Conservation (phyloP, 1,284 basidiomycete genomes). For the Leccinum insolens region DNA sequence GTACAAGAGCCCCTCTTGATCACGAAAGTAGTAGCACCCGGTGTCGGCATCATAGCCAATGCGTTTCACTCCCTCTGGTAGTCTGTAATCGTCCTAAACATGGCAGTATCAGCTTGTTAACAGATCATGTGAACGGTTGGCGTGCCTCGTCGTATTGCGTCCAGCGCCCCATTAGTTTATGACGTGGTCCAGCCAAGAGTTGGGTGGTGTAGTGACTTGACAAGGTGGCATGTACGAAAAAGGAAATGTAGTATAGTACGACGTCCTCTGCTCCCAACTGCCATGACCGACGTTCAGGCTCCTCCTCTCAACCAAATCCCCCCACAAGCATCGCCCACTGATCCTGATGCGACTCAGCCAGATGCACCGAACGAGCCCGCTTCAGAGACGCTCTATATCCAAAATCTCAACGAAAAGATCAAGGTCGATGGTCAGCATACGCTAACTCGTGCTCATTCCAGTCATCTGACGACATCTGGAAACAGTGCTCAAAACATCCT, state of each 20-base stretch:
- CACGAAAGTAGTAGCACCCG: conserved; percentile 57
- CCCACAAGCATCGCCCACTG: conserved; percentile 42
- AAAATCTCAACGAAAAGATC: conserved; percentile 98
- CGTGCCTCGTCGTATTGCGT: conserved; percentile 56
- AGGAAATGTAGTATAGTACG: conserved; percentile 20
- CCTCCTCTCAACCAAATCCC: conserved; percentile 33
- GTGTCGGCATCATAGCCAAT: conserved; percentile 66
- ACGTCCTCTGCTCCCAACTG: conserved; percentile 16
- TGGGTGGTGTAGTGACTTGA: background rate
- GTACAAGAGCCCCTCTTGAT: conserved; percentile 50
- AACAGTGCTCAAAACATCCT: conserved; percentile 84
- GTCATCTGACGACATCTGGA: conserved; percentile 15
- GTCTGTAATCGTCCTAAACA: conserved; percentile 56
- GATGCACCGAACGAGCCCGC: conserved; percentile 49
- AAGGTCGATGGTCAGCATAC: conserved; percentile 72
- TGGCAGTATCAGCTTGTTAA: background rate
- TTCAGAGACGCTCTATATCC: conserved; percentile 92
- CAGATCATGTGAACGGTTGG: conserved; percentile 2
- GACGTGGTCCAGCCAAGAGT: conserved; percentile 26
- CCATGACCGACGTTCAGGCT: conserved; percentile 36
- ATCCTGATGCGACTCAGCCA: conserved; percentile 28
- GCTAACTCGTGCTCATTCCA: conserved; percentile 2
- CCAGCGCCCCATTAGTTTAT: conserved; percentile 52
- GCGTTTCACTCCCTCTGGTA: conserved; percentile 63
- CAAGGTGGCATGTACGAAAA: conserved; percentile 14